Percentiles rank a stretch among this genome's conserved stretches.
These are phyloP conservation scores for Phanerochaete carnosa DNA, from an alignment of 768 basidiomycete genomes.

Conservation along the genomic window DNA sequence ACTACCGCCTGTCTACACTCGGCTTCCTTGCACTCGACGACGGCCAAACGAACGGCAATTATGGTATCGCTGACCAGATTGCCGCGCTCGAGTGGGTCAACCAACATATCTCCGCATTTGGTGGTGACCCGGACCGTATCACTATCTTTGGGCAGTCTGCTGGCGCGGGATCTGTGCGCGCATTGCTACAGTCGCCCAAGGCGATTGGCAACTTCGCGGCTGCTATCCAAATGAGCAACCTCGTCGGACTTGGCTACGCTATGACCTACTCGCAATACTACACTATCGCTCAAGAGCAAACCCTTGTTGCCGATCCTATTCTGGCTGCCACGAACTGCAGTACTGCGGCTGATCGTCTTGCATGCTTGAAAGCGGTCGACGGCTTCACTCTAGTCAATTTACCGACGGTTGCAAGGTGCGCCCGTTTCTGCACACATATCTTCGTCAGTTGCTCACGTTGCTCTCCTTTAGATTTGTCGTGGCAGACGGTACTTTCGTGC, in stretches of 20 bases:
- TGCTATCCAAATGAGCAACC: conserved; percentile 39
- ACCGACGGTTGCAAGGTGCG: conserved; percentile 29
- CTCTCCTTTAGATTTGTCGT: conserved; percentile 65
- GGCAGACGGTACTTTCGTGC: conserved; percentile 47
- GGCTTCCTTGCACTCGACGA: conserved; percentile 42
- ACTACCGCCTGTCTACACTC: conserved; percentile 38
- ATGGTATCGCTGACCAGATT: conserved; percentile 43
- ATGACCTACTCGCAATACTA: conserved; percentile 47
- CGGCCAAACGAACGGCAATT: conserved; percentile 42
- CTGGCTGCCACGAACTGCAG: conserved; percentile 24
- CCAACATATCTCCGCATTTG: conserved; percentile 51
- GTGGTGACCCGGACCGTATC: conserved; percentile 50
- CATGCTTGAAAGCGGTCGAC: conserved; percentile 34
- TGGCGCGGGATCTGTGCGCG: conserved; percentile 42
- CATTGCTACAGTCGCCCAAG: conserved; percentile 27
- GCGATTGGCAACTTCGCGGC: conserved; percentile 32
- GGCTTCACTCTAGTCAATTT: conserved; percentile 35
- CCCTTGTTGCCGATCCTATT: conserved; percentile 34
- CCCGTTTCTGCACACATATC: conserved; percentile 9
- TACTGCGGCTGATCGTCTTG: conserved; percentile 29
- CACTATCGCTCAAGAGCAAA: conserved; percentile 39
- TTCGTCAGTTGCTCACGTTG: background rate
- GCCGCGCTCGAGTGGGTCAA: conserved; percentile 44
- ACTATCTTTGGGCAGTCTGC: conserved; percentile 56
- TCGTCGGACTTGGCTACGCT: conserved; percentile 47